phyloP scores from a whole-genome alignment of 2,329 filamentous ascomycete species.

The Colletotrichum graminicola region DNA sequence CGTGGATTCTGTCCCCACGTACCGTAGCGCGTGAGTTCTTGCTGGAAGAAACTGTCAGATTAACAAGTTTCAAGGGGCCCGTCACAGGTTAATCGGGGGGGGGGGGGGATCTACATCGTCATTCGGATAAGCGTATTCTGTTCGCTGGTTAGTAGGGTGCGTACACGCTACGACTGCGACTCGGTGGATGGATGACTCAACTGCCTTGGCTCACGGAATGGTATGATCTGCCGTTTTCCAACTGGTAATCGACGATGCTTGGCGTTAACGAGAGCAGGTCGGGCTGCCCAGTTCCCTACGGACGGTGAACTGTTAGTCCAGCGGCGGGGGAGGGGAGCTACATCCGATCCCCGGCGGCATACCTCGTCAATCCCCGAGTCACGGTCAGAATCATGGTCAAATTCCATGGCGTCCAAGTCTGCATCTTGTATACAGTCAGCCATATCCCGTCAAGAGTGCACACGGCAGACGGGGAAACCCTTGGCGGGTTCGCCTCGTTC shows the following conservation, averaged over 20 bases:
- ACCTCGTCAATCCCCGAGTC: conserved; percentile 24
- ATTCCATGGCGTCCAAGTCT: conserved; percentile 7
- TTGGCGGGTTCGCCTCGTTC: neutral
- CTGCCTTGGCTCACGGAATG: conserved; percentile 45
- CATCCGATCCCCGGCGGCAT: neutral
- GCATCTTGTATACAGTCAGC: neutral
- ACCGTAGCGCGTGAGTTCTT: conserved; percentile 48
- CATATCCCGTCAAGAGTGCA: neutral
- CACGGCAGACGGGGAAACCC: too few species aligned
- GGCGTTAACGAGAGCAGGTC: conserved; percentile 27
- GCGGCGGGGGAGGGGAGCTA: neutral
- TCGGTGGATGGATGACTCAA: conserved; percentile 23
- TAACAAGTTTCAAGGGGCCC: neutral
- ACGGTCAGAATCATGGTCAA: conserved; percentile 4
- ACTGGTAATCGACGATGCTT: conserved; percentile 23
- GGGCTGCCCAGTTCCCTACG: neutral
- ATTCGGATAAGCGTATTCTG: conserved; percentile 47
- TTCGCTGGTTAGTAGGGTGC: neutral
- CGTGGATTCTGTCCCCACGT: neutral
- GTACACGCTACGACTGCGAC: neutral
- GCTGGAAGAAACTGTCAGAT: conserved; percentile 38
- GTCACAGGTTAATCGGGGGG: neutral
- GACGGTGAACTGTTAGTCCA: neutral
- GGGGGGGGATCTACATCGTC: conserved; percentile 44
- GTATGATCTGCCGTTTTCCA: conserved; percentile 34